Conservation (phyloP, 169 alveolate species). For the Besnoitia besnoiti region DNA sequence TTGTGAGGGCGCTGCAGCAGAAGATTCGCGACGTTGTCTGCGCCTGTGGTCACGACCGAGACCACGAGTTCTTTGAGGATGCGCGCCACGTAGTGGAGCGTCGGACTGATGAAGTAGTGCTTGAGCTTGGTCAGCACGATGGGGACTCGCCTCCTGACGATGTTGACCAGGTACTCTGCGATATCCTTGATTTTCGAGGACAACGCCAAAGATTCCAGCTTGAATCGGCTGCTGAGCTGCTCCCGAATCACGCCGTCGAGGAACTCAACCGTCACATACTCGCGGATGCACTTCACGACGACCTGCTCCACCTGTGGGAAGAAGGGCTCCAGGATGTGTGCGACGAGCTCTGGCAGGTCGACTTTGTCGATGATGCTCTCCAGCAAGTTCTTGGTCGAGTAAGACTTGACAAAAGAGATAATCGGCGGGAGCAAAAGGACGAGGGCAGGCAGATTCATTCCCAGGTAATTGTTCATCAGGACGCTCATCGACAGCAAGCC, state of each 20-base stretch:
- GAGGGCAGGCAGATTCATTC: background rate
- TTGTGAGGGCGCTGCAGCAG: background rate
- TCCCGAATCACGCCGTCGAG: background rate
- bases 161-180: background rate
- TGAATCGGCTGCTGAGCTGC: background rate
- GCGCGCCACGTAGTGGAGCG: background rate
- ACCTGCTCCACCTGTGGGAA: conserved; percentile 10
- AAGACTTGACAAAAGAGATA: background rate
- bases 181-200: background rate
- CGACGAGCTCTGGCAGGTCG: conserved; percentile 15
- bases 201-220: background rate
- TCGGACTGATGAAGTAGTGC: background rate
- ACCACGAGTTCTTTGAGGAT: background rate
- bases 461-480: background rate
- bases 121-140: background rate
- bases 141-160: background rate
- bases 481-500: background rate
- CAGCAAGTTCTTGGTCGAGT: background rate
- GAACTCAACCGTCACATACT: background rate
- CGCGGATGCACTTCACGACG: background rate
- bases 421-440: background rate
- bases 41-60: background rate
- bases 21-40: background rate
- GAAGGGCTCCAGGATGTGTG: background rate
- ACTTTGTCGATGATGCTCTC: background rate